These are phyloP conservation scores for Zangia roseola DNA, from an alignment of 768 basidiomycete species.

Conservation along the genomic window DNA sequence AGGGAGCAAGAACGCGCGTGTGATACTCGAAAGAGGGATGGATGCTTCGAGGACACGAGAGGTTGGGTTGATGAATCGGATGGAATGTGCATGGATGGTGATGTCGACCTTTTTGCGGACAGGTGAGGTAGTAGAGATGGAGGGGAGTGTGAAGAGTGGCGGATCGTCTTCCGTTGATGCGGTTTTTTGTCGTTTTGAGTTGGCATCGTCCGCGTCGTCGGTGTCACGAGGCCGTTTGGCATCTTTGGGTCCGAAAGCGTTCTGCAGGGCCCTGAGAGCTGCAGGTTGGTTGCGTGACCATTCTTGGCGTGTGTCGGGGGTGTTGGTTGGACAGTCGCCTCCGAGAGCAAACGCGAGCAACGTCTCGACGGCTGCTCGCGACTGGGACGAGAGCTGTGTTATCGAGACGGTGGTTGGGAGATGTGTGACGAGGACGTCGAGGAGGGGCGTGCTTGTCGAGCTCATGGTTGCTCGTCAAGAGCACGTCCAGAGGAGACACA, in stretches of 20 bases:
- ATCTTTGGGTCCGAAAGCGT: constrained; percentile 4
- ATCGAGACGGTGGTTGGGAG: constrained; percentile 15
- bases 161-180: constrained; percentile 28
- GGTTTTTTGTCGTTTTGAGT: constrained; percentile 22
- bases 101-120: constrained; percentile 76
- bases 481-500: no score
- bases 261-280: constrained; percentile 22
- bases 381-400: constrained; percentile 8
- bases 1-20: constrained; percentile 68
- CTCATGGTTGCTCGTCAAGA: constrained; percentile 10
- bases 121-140: constrained; percentile 69
- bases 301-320: constrained; percentile 12
- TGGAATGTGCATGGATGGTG: constrained; percentile 47
- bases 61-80: constrained; percentile 52
- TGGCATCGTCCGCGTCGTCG: constrained; percentile 9
- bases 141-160: constrained; percentile 57
- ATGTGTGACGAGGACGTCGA: constrained; percentile 21
- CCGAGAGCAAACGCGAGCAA: constrained; percentile 33
- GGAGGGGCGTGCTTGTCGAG: constrained; percentile 21
- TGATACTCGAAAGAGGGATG: constrained; percentile 48
- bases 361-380: constrained; percentile 17
- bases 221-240: constrained; percentile 27
- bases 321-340: constrained; percentile 20
- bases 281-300: constrained; percentile 27
- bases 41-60: constrained; percentile 49